These are phyloP conservation scores for Acorus calamus DNA, from an alignment of 106 monocot species.

Conservation along the genomic window DNA sequence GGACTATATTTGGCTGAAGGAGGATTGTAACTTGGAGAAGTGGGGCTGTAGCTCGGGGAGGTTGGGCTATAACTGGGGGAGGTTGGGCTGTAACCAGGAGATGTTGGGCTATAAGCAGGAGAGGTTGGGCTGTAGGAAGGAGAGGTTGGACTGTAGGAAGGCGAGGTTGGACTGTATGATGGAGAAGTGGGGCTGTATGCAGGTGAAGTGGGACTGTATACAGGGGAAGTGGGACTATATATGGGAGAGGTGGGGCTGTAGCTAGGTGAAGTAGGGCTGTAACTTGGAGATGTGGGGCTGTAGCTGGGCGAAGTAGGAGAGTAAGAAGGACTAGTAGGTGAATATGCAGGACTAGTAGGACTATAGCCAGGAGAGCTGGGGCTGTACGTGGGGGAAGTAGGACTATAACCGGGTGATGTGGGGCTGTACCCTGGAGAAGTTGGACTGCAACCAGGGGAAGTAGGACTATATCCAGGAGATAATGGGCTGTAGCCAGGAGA, in stretches of 20 bases:
- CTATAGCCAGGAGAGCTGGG: constrained; percentile 91
- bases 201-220: constrained; percentile 90
- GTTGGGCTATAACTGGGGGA: too few relatives aligned
- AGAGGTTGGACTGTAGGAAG: constrained; percentile 74
- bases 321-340: constrained; percentile 87
- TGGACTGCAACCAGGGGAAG: constrained; percentile 15
- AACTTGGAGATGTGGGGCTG: constrained; percentile 55
- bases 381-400: constrained; percentile 85
- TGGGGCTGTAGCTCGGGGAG: constrained; percentile 82
- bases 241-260: constrained; percentile 83
- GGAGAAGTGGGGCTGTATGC: constrained; percentile 91
- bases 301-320: constrained; percentile 63
- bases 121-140: too few relatives aligned
- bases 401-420: constrained; percentile 86
- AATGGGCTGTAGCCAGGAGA: too few relatives aligned
- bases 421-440: constrained; percentile 90
- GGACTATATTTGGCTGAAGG: constrained; percentile 76
- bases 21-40: constrained; percentile 77
- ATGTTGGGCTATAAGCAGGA: constrained; percentile 79
- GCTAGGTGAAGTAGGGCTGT: too few relatives aligned
- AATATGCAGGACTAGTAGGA: constrained; percentile 96
- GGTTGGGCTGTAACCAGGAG: too few relatives aligned
- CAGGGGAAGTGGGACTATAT: too few relatives aligned
- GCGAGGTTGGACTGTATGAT: constrained; percentile 77
- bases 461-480: too few relatives aligned